These are phyloP conservation scores for Oryza officinalis DNA, from an alignment of 176 grass and related monocot genomes.

Conservation along the genomic window DNA sequence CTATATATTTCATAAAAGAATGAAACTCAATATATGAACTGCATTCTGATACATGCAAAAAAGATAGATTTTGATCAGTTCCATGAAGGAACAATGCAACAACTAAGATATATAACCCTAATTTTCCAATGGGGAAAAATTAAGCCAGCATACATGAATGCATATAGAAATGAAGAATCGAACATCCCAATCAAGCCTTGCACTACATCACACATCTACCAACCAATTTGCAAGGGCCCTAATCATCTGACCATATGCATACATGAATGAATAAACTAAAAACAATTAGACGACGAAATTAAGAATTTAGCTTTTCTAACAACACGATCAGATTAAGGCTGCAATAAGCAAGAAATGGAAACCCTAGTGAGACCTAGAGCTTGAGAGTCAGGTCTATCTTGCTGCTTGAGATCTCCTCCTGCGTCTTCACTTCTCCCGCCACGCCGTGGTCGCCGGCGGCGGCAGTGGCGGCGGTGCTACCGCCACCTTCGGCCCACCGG, in stretches of 20 bases:
- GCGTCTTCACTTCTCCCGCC: background rate
- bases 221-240: background rate
- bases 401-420: background rate
- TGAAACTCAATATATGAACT: background rate
- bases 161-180: background rate
- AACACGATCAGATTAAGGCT: constrained; percentile 1
- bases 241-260: constrained; percentile 6
- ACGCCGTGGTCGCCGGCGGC: background rate
- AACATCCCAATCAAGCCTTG: background rate
- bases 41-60: background rate
- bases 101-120: background rate
- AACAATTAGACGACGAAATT: background rate
- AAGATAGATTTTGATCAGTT: background rate
- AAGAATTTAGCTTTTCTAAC: background rate
- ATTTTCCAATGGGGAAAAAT: background rate
- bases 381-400: constrained; percentile 48
- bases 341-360: background rate
- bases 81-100: constrained; percentile 23
- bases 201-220: constrained; percentile 16
- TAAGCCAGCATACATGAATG: background rate
- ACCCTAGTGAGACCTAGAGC: constrained; percentile 37
- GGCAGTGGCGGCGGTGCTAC: background rate
- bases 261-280: constrained; percentile 1
- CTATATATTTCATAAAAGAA: background rate
- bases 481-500: background rate